A percentile compares a stretch with the other conserved stretches of the same genome.
Conservation (phyloP, 768 basidiomycete species). For the Xerocomus brunneocitrinus region DNA sequence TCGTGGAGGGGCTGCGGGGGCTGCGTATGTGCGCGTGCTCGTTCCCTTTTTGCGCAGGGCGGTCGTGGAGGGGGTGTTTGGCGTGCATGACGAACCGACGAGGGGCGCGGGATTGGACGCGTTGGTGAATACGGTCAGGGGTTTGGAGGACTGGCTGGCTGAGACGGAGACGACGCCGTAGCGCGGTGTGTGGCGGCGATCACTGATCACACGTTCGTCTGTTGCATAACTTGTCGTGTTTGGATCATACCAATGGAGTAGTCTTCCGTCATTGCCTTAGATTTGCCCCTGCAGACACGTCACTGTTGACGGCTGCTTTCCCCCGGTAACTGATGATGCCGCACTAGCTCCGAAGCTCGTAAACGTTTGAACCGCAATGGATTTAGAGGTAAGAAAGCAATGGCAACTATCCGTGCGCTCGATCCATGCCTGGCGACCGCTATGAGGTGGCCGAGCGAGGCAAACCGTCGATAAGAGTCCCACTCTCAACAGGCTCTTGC, state of each 20-base stretch:
- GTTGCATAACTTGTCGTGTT: background rate
- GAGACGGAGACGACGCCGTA: constrained; percentile 11
- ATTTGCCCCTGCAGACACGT: background rate
- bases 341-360: background rate
- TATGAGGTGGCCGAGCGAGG: too few relatives aligned
- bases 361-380: background rate
- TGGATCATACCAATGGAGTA: background rate
- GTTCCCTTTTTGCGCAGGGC: constrained; percentile 71
- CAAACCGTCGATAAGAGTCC: too few relatives aligned
- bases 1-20: too few relatives aligned
- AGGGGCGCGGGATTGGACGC: background rate
- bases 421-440: too few relatives aligned
- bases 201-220: background rate
- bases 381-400: background rate
- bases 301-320: background rate
- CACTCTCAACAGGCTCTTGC: too few relatives aligned
- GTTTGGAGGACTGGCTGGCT: constrained; percentile 31
- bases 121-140: constrained; percentile 11
- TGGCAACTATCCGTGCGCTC: too few relatives aligned
- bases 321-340: background rate
- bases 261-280: background rate
- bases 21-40: constrained; percentile 56
- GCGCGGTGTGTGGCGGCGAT: background rate
- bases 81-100: constrained; percentile 22
- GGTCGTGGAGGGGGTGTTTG: constrained; percentile 73